Percentiles rank a stretch among this genome's conserved stretches.
Evolutionary conservation across 2,329 filamentous ascomycete species (phyloP).

Genomic region (Fusarium brachygibbosum): DNA sequence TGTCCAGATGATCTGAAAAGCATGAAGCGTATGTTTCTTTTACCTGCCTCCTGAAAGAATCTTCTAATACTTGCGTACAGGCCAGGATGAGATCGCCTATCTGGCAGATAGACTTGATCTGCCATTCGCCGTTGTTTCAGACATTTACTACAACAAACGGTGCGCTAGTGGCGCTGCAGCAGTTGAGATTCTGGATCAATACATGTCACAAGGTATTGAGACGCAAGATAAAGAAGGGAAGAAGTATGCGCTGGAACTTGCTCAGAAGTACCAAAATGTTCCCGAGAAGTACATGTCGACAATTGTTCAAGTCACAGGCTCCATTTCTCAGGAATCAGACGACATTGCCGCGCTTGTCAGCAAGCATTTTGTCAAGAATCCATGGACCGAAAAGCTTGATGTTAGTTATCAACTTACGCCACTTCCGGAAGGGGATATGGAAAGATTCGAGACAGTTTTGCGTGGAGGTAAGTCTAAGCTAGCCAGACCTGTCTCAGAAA

Average conservation of each 20-base stretch:
- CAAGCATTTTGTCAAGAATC: slow-evolving; percentile 58
- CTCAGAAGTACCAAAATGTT: slow-evolving; percentile 57
- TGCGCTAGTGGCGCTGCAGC: slow-evolving; percentile 58
- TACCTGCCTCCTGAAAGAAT: not conserved
- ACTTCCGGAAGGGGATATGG: slow-evolving; percentile 52
- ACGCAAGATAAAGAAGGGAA: slow-evolving; percentile 51
- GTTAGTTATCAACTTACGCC: slow-evolving; percentile 58
- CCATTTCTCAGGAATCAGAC: slow-evolving; percentile 53
- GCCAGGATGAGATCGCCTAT: slow-evolving; percentile 59
- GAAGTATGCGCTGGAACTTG: slow-evolving; percentile 52
- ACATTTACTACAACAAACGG: slow-evolving; percentile 57
- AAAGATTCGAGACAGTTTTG: slow-evolving; percentile 42
- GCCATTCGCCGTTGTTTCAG: slow-evolving; percentile 57
- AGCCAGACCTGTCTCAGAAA: slow-evolving; percentile 10
- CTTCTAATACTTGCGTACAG: slow-evolving; percentile 36
- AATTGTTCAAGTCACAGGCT: slow-evolving; percentile 58
- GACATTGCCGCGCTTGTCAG: slow-evolving; percentile 60
- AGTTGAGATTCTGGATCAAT: slow-evolving; percentile 59
- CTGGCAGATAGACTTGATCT: slow-evolving; percentile 61
- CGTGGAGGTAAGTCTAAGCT: slow-evolving; percentile 29
- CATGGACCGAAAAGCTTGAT: slow-evolving; percentile 54
- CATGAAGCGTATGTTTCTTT: slow-evolving; percentile 49
- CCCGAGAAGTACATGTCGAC: slow-evolving; percentile 60
- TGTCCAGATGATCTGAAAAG: slow-evolving; percentile 44
- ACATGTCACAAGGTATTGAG: slow-evolving; percentile 56